Evolutionary conservation across 2,329 filamentous ascomycete species (phyloP), one percentile per base, ranked within the genome.

Genomic region (Phyllosticta citribraziliensis): DNA sequence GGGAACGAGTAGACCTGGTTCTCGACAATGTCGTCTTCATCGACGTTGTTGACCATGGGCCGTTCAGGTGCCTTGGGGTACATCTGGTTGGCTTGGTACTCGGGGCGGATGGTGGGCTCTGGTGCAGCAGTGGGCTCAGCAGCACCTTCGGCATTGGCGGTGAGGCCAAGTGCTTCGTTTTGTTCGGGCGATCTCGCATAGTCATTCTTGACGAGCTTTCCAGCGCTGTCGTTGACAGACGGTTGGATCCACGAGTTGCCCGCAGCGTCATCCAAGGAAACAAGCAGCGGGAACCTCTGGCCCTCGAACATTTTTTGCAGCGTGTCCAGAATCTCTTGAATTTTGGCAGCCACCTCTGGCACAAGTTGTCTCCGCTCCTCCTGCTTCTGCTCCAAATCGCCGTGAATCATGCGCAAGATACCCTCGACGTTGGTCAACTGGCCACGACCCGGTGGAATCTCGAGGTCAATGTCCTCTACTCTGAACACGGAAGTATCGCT

Each of bases 191-290:
- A 93, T 63, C 94, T 86, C 59, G 85, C 75, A 72, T 94, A 99
- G 70, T 97, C 90, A 63, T 84, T 83, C 73, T 93, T 91, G 66
- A 85, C 84, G 84, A 92, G 97, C 76, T 97, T 97, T 67, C 89
- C 88, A n/a, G 90, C 88, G 65, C 85, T 87, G 64, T 86, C 83
- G 27, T 75, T 69, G 64, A 89, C 84, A 65, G 91, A 88, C 14
- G 94, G 94, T 55, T 95, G 88, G 69, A 99, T 96, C 82, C 92
- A 97, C 2, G 91, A 96, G 80, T 99, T 99, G 60, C 94, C 94
- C 0, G 92, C 89, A 2, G 90, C 88, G 72, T 99, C 94, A 72
- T 99, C 91, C 55, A 97, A 80, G 51, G 85, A 88, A 56, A 99
- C 76, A 57, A 90, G 88, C 81, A 99, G 97, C 24, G 94, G 94